These are phyloP conservation scores for Aspergillus haitiensis DNA, from an alignment of 495 filamentous ascomycete species.

Conservation along the genomic window DNA sequence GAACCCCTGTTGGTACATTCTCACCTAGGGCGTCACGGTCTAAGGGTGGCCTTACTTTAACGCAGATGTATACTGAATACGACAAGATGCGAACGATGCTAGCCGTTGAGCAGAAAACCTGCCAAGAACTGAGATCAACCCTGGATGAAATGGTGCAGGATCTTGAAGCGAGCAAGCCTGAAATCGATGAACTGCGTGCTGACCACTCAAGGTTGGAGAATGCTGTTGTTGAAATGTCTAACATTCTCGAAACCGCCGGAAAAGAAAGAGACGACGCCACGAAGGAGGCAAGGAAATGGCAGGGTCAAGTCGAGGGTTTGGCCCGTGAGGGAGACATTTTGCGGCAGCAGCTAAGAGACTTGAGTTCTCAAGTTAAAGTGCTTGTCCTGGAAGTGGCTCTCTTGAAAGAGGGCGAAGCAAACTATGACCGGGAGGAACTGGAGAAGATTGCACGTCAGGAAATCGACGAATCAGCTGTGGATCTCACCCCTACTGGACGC, in stretches of 20 bases:
- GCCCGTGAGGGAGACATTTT: conserved; percentile 75
- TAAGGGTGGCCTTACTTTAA: conserved; percentile 60
- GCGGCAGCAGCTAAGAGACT: conserved; percentile 84
- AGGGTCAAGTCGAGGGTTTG: conserved; percentile 67
- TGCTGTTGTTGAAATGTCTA: conserved; percentile 80
- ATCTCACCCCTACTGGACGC: conserved; percentile 73
- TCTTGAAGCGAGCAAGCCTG: conserved; percentile 58
- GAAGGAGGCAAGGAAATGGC: conserved; percentile 68
- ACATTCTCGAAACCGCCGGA: conserved; percentile 57
- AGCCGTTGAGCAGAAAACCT: conserved; percentile 65
- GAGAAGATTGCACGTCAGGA: conserved; percentile 69
- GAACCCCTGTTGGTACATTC: conserved; percentile 53
- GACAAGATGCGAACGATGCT: conserved; percentile 59
- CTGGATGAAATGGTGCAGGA: conserved; percentile 77
- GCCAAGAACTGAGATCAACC: conserved; percentile 66
- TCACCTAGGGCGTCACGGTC: conserved; percentile 58
- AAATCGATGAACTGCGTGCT: conserved; percentile 59
- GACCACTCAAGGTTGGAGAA: conserved; percentile 56
- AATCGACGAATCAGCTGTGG: conserved; percentile 56
- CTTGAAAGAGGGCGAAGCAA: conserved; percentile 72
- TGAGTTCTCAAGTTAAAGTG: conserved; percentile 85
- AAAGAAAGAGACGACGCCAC: conserved; percentile 56
- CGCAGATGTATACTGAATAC: conserved; percentile 68
- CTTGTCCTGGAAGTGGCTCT: conserved; percentile 79
- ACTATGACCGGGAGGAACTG: conserved; percentile 67